Conservation (phyloP, 495 filamentous ascomycete genomes). For the Aspergillus affinis region DNA sequence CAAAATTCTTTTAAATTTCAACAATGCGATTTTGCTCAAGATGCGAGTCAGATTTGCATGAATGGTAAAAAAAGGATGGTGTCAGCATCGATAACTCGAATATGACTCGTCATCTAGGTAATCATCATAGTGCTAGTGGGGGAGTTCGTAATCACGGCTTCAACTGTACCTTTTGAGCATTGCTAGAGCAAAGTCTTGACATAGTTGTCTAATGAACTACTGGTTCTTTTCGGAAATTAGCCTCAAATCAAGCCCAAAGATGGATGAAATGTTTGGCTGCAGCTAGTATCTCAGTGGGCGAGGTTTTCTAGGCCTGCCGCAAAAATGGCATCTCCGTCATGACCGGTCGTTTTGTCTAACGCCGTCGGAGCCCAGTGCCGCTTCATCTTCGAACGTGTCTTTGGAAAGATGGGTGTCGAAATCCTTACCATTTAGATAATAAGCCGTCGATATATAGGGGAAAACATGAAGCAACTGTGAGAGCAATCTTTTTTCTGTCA, state of each 20-base stretch:
- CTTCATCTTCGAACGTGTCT: slow-evolving; percentile 74
- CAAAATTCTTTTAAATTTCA: slow-evolving; percentile 6
- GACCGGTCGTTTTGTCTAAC: slow-evolving; percentile 47
- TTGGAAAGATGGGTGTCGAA: slow-evolving; percentile 13
- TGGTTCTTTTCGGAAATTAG: slow-evolving; percentile 23
- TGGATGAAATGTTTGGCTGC: slow-evolving; percentile 22
- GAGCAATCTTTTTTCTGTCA: slow-evolving; percentile 29
- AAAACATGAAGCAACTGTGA: background rate
- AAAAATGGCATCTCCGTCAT: slow-evolving; percentile 89
- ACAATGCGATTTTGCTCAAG: slow-evolving; percentile 11
- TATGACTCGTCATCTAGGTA: slow-evolving; percentile 63
- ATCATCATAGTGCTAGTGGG: slow-evolving; percentile 49
- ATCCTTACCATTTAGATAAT: slow-evolving; percentile 32
- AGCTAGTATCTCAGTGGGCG: slow-evolving; percentile 79
- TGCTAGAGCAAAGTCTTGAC: background rate
- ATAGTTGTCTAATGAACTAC: background rate
- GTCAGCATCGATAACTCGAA: slow-evolving; percentile 62
- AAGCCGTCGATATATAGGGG: background rate
- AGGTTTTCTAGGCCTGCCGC: slow-evolving; percentile 99
- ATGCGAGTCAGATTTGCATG: slow-evolving; percentile 53
- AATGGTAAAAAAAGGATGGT: slow-evolving; percentile 56
- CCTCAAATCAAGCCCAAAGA: slow-evolving; percentile 26
- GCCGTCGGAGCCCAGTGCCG: slow-evolving; percentile 99
- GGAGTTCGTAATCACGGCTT: slow-evolving; percentile 10
- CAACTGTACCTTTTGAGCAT: slow-evolving; percentile 17